These are phyloP conservation scores for Colletotrichum plurivorum DNA, from an alignment of 2,329 filamentous ascomycete species.

Conservation along the genomic window DNA sequence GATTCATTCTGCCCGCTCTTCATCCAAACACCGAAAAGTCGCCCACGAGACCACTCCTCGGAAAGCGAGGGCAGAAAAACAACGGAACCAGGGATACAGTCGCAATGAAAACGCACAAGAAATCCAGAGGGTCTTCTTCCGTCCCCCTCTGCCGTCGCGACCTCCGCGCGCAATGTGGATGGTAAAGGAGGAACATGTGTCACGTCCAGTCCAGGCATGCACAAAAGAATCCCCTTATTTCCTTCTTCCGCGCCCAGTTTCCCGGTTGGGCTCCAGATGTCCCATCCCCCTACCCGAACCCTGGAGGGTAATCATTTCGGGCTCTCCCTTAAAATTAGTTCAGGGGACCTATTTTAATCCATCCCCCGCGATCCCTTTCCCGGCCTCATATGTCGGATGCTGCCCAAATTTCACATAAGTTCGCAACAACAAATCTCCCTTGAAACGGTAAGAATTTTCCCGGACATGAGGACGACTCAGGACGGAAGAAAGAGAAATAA, in stretches of 20 bases:
- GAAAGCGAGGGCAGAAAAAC: constrained; percentile 11
- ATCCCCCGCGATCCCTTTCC: constrained; percentile 13
- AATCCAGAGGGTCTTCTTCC: constrained; percentile 1
- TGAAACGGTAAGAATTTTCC: constrained; percentile 36
- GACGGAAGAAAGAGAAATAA: not conserved
- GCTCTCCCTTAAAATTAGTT: constrained; percentile 11
- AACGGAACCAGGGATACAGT: not conserved
- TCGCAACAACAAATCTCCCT: constrained; percentile 27
- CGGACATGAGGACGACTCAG: constrained; percentile 27
- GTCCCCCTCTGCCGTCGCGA: not conserved
- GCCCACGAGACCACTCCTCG: constrained; percentile 2
- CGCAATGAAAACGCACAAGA: not conserved
- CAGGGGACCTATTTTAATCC: constrained; percentile 28
- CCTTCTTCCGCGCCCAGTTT: not conserved
- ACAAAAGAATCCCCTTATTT: constrained; percentile 4
- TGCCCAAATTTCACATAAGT: constrained; percentile 1
- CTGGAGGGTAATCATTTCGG: constrained; percentile 2
- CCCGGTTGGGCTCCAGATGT: constrained; percentile 2
- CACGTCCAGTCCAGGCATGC: not conserved
- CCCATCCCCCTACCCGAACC: not conserved
- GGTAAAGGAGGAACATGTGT: not conserved
- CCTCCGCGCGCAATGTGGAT: not conserved
- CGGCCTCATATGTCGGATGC: not conserved
- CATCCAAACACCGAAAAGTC: constrained; percentile 8
- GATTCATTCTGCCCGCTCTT: not conserved